phyloP scores from a whole-genome alignment of 208 protist species.

The Acanthamoeba culbertsoni region DNA sequence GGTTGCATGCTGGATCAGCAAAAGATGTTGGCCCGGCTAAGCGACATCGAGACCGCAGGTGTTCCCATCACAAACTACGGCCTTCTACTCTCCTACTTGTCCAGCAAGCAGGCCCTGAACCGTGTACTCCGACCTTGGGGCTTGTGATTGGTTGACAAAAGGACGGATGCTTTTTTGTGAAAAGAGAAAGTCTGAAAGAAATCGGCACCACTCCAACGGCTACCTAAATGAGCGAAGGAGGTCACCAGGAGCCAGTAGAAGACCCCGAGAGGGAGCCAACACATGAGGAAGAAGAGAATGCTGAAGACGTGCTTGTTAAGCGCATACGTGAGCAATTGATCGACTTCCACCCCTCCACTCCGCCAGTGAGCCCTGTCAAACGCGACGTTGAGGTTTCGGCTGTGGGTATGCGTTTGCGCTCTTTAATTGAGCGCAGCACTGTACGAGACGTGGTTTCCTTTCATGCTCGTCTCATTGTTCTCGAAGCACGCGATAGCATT shows the following conservation, averaged over 20 bases:
- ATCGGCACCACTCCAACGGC: too few relatives aligned
- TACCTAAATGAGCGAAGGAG: too few relatives aligned
- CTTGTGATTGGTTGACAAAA: neutral
- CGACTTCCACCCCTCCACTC: neutral
- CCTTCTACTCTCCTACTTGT: conserved; percentile 68
- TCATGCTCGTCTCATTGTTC: neutral
- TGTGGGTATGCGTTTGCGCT: neutral
- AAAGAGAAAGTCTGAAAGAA: too few relatives aligned
- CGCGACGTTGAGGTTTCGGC: neutral
- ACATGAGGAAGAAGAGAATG: neutral
- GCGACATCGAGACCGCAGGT: conserved; percentile 63
- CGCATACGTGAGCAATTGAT: neutral
- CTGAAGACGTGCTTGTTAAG: neutral
- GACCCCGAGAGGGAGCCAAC: too few relatives aligned
- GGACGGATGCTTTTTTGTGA: too few relatives aligned
- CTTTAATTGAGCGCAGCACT: neutral
- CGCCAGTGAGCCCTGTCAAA: neutral
- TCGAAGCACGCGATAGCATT: neutral
- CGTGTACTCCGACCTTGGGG: conserved; percentile 67
- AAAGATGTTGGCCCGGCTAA: conserved; percentile 71
- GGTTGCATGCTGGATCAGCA: conserved; percentile 80
- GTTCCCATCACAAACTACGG: conserved; percentile 81
- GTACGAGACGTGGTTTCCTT: neutral
- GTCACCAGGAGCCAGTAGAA: neutral
- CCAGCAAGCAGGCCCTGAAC: conserved; percentile 53